Evolutionary conservation across 2,329 filamentous ascomycete species (phyloP).

Genomic region (Basipetospora chlamydospora): DNA sequence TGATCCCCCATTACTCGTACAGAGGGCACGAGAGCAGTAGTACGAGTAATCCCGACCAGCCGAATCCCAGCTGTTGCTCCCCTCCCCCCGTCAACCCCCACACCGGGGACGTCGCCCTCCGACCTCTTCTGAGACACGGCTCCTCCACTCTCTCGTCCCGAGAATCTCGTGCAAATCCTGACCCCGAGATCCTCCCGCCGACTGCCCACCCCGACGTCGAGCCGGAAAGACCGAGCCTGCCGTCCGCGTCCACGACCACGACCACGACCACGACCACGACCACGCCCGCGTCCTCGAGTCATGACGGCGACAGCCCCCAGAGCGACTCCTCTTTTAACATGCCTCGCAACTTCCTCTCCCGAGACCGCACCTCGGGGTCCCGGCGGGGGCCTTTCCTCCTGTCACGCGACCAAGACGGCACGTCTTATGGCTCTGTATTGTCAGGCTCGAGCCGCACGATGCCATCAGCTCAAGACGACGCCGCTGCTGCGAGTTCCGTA

Average conservation of each 20-base stretch:
- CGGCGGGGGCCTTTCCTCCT: constrained; percentile 21
- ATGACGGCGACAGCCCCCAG: constrained; percentile 1
- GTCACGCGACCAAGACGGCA: constrained; percentile 14
- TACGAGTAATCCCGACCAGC: constrained; percentile 2
- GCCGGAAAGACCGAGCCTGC: no score
- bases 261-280: neutral
- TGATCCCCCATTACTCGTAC: neutral
- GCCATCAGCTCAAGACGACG: constrained; percentile 21
- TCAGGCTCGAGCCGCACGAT: constrained; percentile 20
- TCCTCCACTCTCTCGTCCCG: neutral
- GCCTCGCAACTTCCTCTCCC: constrained; percentile 13
- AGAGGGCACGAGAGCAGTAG: constrained; percentile 1
- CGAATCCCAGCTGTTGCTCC: neutral
- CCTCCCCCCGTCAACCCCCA: neutral
- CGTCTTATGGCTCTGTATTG: constrained; percentile 24
- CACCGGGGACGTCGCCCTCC: constrained; percentile 4
- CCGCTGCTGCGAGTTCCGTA: constrained; percentile 16
- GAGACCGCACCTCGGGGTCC: constrained; percentile 1
- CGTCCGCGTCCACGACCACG: neutral
- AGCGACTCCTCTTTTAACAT: constrained; percentile 13
- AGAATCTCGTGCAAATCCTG: neutral
- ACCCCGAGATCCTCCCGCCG: neutral
- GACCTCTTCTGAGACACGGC: neutral
- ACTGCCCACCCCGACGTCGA: neutral
- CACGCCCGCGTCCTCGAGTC: neutral